Conservation (phyloP, 202 grass and related monocot species). For the Panicum virgatum region DNA sequence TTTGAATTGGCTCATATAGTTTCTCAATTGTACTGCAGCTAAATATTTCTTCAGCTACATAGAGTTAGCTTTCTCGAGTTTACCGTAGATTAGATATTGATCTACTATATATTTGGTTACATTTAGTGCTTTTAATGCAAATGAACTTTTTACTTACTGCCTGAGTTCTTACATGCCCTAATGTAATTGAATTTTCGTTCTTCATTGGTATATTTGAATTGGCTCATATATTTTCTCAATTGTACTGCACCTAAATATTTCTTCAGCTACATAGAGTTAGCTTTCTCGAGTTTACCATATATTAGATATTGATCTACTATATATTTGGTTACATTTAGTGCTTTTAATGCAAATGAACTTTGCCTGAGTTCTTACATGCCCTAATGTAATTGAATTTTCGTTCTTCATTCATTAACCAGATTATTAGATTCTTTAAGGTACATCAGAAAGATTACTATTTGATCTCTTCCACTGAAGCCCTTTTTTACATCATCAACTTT, state of each 20-base stretch:
- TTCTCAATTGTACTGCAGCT: not conserved
- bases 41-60: conserved; percentile 17
- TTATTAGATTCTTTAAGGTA: not conserved
- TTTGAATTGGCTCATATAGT: conserved; percentile 21
- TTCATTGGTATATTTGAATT: conserved; percentile 76
- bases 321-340: not conserved
- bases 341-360: conserved; percentile 5
- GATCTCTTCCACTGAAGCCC: not conserved
- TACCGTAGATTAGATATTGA: not conserved
- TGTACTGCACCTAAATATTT: conserved; percentile 19
- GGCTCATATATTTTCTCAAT: not conserved
- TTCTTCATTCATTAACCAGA: conserved; percentile 12
- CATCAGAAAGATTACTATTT: not conserved
- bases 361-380: not conserved
- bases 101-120: not conserved
- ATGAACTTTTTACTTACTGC: not conserved
- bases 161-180: not conserved
- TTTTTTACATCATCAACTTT: not conserved
- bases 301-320: not conserved
- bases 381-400: not conserved
- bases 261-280: not conserved
- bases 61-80: conserved; percentile 29
- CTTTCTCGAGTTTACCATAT: conserved; percentile 30
- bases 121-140: not conserved
- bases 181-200: not conserved